These are phyloP conservation scores for Coemansia sp. DNA, from an alignment of 192 early-diverging fungal genomes.

Conservation along the genomic window DNA sequence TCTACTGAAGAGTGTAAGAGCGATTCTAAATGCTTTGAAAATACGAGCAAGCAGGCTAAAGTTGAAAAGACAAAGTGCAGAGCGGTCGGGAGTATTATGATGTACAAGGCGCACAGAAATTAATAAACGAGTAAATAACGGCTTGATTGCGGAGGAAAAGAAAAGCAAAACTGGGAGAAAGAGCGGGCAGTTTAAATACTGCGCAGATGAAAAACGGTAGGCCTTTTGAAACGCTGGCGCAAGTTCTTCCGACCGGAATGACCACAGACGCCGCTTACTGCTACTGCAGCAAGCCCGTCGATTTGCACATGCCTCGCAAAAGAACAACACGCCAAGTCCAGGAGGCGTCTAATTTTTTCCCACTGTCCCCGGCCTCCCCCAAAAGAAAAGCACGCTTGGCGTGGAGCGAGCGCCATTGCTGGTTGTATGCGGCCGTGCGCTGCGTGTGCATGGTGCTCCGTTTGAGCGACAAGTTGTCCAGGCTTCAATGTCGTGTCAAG, in stretches of 20 bases:
- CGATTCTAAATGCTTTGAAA: no score
- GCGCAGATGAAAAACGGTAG: neutral
- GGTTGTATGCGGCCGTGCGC: no score
- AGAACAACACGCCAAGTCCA: constrained; percentile 6
- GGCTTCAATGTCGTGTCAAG: neutral
- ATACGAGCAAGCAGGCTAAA: no score
- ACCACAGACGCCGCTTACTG: neutral
- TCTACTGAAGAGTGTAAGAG: no score
- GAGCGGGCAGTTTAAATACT: constrained; percentile 6
- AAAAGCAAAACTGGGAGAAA: neutral
- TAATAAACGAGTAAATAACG: no score
- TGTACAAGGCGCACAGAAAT: neutral
- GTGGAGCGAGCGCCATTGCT: neutral
- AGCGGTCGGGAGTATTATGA: neutral
- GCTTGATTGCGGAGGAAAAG: neutral
- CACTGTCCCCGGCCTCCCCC: neutral
- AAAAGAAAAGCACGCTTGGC: constrained; percentile 1
- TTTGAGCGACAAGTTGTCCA: no score
- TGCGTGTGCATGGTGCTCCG: no score
- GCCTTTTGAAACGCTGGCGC: neutral
- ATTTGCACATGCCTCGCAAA: neutral
- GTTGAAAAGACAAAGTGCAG: no score
- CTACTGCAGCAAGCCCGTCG: constrained; percentile 6
- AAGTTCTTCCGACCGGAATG: neutral
- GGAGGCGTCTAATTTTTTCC: constrained; percentile 2